Evolutionary conservation across 2,329 filamentous ascomycete genomes (phyloP).

Genomic region (Aspergillus glaucus): DNA sequence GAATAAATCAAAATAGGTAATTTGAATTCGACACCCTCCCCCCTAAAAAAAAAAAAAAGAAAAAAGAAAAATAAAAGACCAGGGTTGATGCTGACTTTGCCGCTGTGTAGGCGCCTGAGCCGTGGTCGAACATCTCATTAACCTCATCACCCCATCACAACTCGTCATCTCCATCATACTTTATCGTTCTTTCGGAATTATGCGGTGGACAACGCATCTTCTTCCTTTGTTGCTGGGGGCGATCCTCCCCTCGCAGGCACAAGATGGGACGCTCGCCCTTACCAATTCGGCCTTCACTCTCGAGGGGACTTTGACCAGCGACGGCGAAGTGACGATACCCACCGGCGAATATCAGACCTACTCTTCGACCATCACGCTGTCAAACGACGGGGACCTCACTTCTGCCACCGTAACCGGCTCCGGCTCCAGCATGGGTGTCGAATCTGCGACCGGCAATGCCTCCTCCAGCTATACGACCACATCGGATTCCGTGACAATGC

Average conservation of each 20-base stretch:
- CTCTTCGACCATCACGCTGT: constrained; percentile 28
- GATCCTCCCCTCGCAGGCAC: not conserved
- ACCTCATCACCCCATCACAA: not conserved
- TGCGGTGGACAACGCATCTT: not conserved
- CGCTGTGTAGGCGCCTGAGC: too few relatives aligned
- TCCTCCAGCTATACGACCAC: constrained; percentile 26
- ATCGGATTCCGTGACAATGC: constrained; percentile 33
- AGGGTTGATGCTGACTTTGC: too few relatives aligned
- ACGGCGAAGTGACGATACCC: constrained; percentile 23
- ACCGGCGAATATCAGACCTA: constrained; percentile 36
- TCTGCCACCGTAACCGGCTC: constrained; percentile 21
- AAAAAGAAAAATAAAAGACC: too few relatives aligned
- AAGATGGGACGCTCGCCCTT: constrained; percentile 3
- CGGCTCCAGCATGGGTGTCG: constrained; percentile 10
- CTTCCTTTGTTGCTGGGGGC: not conserved
- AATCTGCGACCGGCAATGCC: constrained; percentile 19
- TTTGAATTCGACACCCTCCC: too few relatives aligned
- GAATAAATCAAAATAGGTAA: too few relatives aligned
- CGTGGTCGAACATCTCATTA: too few relatives aligned
- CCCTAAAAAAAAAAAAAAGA: too few relatives aligned
- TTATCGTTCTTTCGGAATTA: not conserved
- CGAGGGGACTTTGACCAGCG: constrained; percentile 17
- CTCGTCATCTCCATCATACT: not conserved
- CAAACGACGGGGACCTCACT: constrained; percentile 10
- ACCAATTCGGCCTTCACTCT: constrained; percentile 12